Evolutionary conservation across 2,329 filamentous ascomycete genomes (phyloP).

Genomic region (Diplocarpon mali): DNA sequence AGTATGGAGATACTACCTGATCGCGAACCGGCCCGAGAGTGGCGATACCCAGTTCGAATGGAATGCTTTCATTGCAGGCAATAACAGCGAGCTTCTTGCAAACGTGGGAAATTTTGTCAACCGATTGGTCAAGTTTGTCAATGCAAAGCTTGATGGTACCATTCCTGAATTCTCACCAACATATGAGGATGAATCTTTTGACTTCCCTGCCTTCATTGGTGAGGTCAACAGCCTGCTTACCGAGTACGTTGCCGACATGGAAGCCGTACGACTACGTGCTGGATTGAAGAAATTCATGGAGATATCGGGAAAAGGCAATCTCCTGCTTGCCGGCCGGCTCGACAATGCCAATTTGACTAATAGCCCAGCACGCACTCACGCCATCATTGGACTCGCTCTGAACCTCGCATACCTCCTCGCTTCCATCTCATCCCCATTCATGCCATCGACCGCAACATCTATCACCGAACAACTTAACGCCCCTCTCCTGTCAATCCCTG

Average conservation of each 20-base stretch:
- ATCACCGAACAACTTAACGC: slow-evolving; percentile 69
- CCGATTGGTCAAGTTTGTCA: slow-evolving; percentile 63
- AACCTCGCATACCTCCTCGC: slow-evolving; percentile 78
- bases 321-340: slow-evolving; percentile 39
- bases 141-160: slow-evolving; percentile 57
- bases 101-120: slow-evolving; percentile 66
- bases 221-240: slow-evolving; percentile 57
- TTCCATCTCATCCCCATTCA: slow-evolving; percentile 69
- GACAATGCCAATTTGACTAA: slow-evolving; percentile 31
- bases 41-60: slow-evolving; percentile 86
- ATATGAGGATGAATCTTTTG: slow-evolving; percentile 44
- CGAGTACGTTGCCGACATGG: slow-evolving; percentile 56
- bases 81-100: slow-evolving; percentile 79
- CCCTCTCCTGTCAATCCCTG: slow-evolving; percentile 48
- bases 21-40: slow-evolving; percentile 75
- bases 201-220: slow-evolving; percentile 32
- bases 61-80: slow-evolving; percentile 69
- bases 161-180: slow-evolving; percentile 49
- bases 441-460: slow-evolving; percentile 64
- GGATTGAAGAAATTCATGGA: slow-evolving; percentile 55
- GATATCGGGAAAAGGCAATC: slow-evolving; percentile 53
- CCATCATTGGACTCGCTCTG: slow-evolving; percentile 60
- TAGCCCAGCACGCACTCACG: slow-evolving; percentile 29
- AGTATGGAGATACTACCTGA: slow-evolving; percentile 89
- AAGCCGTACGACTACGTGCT: slow-evolving; percentile 59